Percentiles rank a stretch among this genome's conserved stretches.
These are phyloP conservation scores for Aspergillus olivimuriae DNA, from an alignment of 495 filamentous ascomycete genomes.

Conservation along the genomic window DNA sequence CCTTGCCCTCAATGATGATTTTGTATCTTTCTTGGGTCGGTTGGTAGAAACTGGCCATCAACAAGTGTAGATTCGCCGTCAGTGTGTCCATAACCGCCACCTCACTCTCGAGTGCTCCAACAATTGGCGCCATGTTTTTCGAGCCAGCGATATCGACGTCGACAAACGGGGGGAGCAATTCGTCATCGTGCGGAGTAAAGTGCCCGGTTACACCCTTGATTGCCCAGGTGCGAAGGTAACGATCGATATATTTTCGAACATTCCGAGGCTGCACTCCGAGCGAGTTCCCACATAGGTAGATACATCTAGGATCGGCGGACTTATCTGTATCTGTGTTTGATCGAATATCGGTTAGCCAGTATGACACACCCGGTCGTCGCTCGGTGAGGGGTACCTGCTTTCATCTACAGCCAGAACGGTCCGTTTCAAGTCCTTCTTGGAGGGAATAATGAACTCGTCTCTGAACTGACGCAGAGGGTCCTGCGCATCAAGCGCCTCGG, in stretches of 20 bases:
- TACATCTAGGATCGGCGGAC: slow-evolving; percentile 42
- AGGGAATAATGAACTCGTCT: slow-evolving; percentile 78
- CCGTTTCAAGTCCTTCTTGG: slow-evolving; percentile 67
- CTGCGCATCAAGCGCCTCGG: slow-evolving; percentile 56
- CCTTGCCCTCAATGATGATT: slow-evolving; percentile 89
- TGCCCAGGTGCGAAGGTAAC: slow-evolving; percentile 82
- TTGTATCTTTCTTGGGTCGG: slow-evolving; percentile 72
- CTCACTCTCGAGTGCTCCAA: slow-evolving; percentile 74
- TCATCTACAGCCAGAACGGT: slow-evolving; percentile 45
- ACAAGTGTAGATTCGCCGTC: slow-evolving; percentile 83
- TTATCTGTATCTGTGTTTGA: slow-evolving; percentile 26
- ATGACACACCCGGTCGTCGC: background rate
- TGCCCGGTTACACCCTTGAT: slow-evolving; percentile 91
- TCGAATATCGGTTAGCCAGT: slow-evolving; percentile 2
- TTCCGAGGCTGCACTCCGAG: slow-evolving; percentile 80
- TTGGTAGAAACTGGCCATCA: slow-evolving; percentile 88
- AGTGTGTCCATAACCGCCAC: slow-evolving; percentile 92
- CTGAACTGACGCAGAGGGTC: slow-evolving; percentile 65
- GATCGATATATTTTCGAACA: slow-evolving; percentile 61
- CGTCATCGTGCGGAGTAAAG: slow-evolving; percentile 74
- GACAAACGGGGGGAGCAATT: slow-evolving; percentile 71
- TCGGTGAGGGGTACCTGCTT: slow-evolving; percentile 19
- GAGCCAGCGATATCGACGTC: slow-evolving; percentile 69
- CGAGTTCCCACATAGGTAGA: slow-evolving; percentile 97
- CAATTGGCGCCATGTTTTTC: slow-evolving; percentile 70